Conservation (phyloP, 129 eudicot species). For the Artemisia argyi region DNA sequence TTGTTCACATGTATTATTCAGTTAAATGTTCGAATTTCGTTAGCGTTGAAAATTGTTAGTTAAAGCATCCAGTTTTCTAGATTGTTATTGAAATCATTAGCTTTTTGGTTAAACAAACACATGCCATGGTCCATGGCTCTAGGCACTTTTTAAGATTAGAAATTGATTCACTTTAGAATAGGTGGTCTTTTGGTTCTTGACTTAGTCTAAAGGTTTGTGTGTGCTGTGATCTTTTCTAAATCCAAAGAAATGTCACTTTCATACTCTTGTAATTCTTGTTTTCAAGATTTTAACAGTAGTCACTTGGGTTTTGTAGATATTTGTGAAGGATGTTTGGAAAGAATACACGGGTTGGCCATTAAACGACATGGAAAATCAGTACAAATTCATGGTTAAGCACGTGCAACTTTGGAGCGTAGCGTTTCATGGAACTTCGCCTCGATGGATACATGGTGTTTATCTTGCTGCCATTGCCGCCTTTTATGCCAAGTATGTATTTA, state of each 20-base stretch:
- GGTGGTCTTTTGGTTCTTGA: not conserved
- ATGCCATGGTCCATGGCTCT: not conserved
- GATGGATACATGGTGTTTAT: conserved; percentile 86
- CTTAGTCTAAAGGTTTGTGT: not conserved
- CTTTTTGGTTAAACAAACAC: not conserved
- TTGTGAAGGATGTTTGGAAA: conserved; percentile 96
- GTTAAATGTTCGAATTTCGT: no score
- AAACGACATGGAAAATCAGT: conserved; percentile 88
- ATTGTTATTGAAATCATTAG: not conserved
- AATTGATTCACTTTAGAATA: not conserved
- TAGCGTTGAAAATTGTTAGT: no score
- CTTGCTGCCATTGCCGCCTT: conserved; percentile 96
- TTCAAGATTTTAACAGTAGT: not conserved
- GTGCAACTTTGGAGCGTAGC: conserved; percentile 95
- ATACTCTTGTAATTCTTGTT: not conserved
- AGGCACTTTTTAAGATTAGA: not conserved
- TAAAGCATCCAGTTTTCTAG: no score
- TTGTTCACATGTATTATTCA: no score
- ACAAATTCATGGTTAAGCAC: conserved; percentile 94
- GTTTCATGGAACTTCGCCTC: conserved; percentile 91
- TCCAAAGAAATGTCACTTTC: not conserved
- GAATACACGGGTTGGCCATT: conserved; percentile 98
- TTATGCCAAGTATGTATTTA: conserved; percentile 77
- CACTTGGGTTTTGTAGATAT: conserved; percentile 41
- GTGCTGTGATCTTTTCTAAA: not conserved